phyloP scores from a whole-genome alignment of 2,329 filamentous ascomycete species.

The Parascedosporium putredinis region DNA sequence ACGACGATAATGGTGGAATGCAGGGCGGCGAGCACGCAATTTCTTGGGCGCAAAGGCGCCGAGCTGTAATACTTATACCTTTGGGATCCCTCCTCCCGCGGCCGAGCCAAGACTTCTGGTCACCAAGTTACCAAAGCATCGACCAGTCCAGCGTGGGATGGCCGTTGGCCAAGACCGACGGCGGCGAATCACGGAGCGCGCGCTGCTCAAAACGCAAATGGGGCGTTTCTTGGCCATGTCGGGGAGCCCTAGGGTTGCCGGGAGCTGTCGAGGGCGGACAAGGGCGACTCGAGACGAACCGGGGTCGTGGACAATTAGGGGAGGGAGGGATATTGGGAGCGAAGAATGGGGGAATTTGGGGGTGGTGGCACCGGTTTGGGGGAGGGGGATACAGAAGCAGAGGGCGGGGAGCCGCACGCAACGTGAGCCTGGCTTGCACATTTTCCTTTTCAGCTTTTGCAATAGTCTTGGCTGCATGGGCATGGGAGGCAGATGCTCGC shows the following conservation, averaged over 20 bases:
- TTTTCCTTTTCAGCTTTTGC: no score
- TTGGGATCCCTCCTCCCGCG: neutral
- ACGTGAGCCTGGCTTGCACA: no score
- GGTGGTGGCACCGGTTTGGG: no score
- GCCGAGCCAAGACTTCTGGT: neutral
- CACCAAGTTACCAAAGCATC: neutral
- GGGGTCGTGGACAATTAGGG: no score
- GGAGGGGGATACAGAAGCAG: no score
- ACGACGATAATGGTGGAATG: neutral
- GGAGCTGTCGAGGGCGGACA: no score
- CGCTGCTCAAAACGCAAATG: neutral
- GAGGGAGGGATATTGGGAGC: no score
- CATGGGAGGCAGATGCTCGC: no score
- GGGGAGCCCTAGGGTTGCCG: neutral
- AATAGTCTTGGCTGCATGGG: no score
- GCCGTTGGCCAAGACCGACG: neutral
- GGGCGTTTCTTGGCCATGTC: neutral
- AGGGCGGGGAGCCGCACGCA: no score
- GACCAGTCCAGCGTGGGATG: neutral
- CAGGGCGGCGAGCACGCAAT: neutral
- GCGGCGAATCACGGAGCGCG: neutral
- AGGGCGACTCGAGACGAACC: no score
- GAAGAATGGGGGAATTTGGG: no score
- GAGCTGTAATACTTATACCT: constrained; percentile 1
- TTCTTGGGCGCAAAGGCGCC: neutral